phyloP scores from a whole-genome alignment of 2,329 filamentous ascomycete genomes.

The Coccinonectria pachysandricola region DNA sequence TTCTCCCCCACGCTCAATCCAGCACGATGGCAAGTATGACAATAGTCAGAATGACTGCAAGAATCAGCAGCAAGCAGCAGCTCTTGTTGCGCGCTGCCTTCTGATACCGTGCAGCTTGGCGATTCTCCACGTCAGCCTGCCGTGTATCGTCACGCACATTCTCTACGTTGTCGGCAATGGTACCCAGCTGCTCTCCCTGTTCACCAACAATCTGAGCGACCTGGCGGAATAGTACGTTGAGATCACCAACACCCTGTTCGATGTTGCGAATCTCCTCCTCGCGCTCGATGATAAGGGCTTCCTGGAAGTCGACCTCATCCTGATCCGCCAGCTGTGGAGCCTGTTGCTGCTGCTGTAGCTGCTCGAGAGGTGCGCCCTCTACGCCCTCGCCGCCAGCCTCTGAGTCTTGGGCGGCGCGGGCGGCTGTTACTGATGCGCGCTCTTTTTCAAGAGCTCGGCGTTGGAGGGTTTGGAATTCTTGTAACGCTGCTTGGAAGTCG shows the following conservation, averaged over 20 bases:
- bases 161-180: conserved; percentile 81
- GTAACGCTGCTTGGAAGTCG: conserved; percentile 80
- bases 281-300: conserved; percentile 87
- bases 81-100: conserved; percentile 91
- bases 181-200: conserved; percentile 80
- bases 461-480: conserved; percentile 90
- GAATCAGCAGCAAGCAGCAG: conserved; percentile 80
- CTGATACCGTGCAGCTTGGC: conserved; percentile 82
- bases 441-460: conserved; percentile 86
- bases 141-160: conserved; percentile 70
- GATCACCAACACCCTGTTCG: conserved; percentile 86
- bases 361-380: conserved; percentile 35
- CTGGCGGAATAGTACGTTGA: conserved; percentile 95
- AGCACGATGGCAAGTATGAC: conserved; percentile 79
- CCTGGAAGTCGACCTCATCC: conserved; percentile 95
- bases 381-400: conserved; percentile 25
- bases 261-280: conserved; percentile 97
- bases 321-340: conserved; percentile 74
- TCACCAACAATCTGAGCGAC: conserved; percentile 96
- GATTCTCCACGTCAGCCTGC: conserved; percentile 76
- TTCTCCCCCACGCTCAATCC: conserved; percentile 36
- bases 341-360: conserved; percentile 55
- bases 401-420: conserved; percentile 67
- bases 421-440: conserved; percentile 72
- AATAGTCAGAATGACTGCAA: conserved; percentile 81